Base-by-base conservation (phyloP, 176 grass and related monocot genomes). In the Ampelocalamus luodianensis region DNA sequence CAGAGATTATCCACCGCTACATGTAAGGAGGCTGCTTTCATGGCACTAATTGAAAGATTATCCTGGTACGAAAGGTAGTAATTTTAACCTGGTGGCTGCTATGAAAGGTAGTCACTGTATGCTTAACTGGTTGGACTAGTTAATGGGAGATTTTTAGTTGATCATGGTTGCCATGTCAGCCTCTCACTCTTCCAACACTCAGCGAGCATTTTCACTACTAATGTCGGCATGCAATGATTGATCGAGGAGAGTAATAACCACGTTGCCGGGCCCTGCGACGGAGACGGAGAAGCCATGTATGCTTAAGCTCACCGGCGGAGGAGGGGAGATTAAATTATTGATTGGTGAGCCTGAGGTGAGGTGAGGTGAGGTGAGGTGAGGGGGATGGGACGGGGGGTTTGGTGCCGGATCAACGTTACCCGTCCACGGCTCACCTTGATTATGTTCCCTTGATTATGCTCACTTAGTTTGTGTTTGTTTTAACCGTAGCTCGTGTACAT, bases 321-420 rank as follows among this genome's bases (percentile, higher is more conserved):
- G 6, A 18, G 20, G 10, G 11, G 54, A 29, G 36, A 37, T 61
- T 56, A 38, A 64, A 42, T 80, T 60, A 82, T 86, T 77, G 78
- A 46, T n/a, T 3, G 36, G 40, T 37, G n/a, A n/a, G n/a, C n/a
- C n/a, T n/a, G n/a, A n/a, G n/a, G n/a, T n/a, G n/a, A n/a, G n/a
- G n/a, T n/a, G n/a, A n/a, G n/a, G n/a, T n/a, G n/a, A n/a, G n/a
- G n/a, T n/a, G 83, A 85, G 73, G 48, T 44, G 72, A 56, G 36
- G 5, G n/a, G 11, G 24, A n/a, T 50, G 34, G 24, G 44, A 7
- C 1, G 3, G 3, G 3, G 76, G 38, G 82, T 74, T 89, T 85
- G 87, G 82, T 85, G 88, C 48, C 64, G 32, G 62, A 85, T 80
- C 87, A 85, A 69, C 77, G 40, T 76, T 76, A 45, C 76, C 79